phyloP scores from a whole-genome alignment of 225 moss, liverwort and hornwort species.

The Pseudisothecium myosuroides region DNA sequence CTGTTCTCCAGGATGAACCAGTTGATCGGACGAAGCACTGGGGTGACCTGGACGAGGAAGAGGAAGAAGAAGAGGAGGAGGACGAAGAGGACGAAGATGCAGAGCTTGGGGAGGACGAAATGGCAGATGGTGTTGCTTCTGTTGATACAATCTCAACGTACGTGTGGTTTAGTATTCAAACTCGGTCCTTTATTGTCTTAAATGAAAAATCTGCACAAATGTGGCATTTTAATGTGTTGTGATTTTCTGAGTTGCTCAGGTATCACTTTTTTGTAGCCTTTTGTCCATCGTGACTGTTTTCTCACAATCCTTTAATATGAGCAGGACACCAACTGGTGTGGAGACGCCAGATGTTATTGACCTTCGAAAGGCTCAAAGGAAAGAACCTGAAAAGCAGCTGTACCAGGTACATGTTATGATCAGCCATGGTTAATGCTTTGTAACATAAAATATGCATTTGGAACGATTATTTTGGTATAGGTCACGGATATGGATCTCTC shows the following conservation, averaged over 20 bases:
- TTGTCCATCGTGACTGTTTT: not conserved
- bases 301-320: not conserved
- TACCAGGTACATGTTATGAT: slow-evolving; percentile 47
- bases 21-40: slow-evolving; percentile 96
- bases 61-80: slow-evolving; percentile 95
- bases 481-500: not conserved
- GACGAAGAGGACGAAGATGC: slow-evolving; percentile 92
- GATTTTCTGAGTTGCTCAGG: not conserved
- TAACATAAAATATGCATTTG: not conserved
- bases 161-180: not conserved
- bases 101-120: slow-evolving; percentile 83
- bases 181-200: not conserved
- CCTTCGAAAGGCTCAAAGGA: slow-evolving; percentile 91
- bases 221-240: not conserved
- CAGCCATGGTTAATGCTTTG: not conserved
- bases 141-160: slow-evolving; percentile 98
- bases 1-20: slow-evolving; percentile 69
- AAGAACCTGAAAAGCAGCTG: slow-evolving; percentile 95
- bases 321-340: slow-evolving; percentile 97
- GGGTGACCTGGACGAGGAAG: slow-evolving; percentile 99
- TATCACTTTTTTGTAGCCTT: not conserved
- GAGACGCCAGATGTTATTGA: slow-evolving; percentile 99
- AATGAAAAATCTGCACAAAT: not conserved
- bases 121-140: slow-evolving; percentile 91
- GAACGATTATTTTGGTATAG: not conserved